These are phyloP conservation scores for Globisporangium middletonii DNA, from an alignment of 352 stramenopile genomes.

Conservation along the genomic window DNA sequence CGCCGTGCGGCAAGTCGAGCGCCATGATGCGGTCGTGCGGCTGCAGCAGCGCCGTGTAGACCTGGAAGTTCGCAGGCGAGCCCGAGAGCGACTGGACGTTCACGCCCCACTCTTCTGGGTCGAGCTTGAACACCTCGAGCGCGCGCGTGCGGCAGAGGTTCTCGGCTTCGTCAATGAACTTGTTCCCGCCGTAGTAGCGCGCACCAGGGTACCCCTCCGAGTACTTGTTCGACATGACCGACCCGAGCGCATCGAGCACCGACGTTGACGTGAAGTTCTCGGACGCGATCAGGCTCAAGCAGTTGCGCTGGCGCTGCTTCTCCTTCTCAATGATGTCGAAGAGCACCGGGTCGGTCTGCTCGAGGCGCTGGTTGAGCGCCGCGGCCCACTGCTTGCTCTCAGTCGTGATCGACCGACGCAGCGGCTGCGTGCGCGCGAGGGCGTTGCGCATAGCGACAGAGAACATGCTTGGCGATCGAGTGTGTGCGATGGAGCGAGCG, in stretches of 20 bases:
- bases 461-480: conserved; percentile 13
- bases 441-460: conserved; percentile 14
- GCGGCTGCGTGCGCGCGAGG: conserved; percentile 8
- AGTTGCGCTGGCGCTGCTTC: conserved; percentile 97
- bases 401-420: conserved; percentile 39
- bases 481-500: too few species aligned
- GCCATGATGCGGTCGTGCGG: conserved; percentile 99
- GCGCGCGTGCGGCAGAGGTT: conserved; percentile 96
- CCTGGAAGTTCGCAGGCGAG: conserved; percentile 99
- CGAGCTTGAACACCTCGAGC: conserved; percentile 95
- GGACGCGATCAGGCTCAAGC: conserved; percentile 98
- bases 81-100: conserved; percentile 98
- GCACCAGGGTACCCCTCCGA: conserved; percentile 95
- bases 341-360: conserved; percentile 89
- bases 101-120: conserved; percentile 94
- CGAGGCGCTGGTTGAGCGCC: conserved; percentile 86
- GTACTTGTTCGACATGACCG: conserved; percentile 99
- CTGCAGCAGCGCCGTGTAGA: conserved; percentile 97
- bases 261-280: conserved; percentile 98
- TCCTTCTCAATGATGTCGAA: conserved; percentile 96
- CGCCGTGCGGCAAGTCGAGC: conserved; percentile 97
- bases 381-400: conserved; percentile 68
- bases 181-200: conserved; percentile 97
- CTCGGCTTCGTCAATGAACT: conserved; percentile 99
- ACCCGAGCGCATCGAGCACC: conserved; percentile 97